These are phyloP conservation scores for Porcisia deanei DNA, from an alignment of 208 protist genomes.

Conservation along the genomic window DNA sequence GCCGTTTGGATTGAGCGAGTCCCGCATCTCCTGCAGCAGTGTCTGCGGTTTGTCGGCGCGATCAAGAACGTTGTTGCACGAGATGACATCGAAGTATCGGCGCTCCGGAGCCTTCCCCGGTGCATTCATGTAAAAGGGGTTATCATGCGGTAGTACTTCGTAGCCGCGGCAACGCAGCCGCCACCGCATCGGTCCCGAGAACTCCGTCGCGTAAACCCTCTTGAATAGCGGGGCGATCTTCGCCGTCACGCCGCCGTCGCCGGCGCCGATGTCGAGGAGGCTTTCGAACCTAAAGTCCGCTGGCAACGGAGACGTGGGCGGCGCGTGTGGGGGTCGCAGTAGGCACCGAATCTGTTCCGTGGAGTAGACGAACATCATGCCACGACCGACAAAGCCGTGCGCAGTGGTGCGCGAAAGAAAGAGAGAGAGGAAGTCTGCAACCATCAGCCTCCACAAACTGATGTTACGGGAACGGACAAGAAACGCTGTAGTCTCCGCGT, in stretches of 20 bases:
- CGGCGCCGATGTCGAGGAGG: constrained; percentile 61
- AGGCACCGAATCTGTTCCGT: constrained; percentile 57
- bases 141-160: constrained; percentile 54
- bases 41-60: constrained; percentile 63
- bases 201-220: constrained; percentile 70
- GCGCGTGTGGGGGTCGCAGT: constrained; percentile 36
- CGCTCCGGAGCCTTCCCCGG: constrained; percentile 9
- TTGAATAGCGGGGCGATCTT: constrained; percentile 57
- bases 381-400: constrained; percentile 65
- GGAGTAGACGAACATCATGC: constrained; percentile 83
- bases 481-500: constrained; percentile 62
- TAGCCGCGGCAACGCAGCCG: constrained; percentile 73
- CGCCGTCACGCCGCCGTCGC: constrained; percentile 81
- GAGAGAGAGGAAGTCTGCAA: constrained; percentile 42
- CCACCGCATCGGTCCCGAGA: constrained; percentile 78
- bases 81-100: constrained; percentile 72
- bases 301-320: constrained; percentile 10
- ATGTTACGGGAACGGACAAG: constrained; percentile 38
- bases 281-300: constrained; percentile 20
- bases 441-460: constrained; percentile 39
- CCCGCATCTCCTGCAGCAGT: constrained; percentile 68
- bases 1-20: constrained; percentile 55
- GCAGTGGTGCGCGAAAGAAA: constrained; percentile 79
- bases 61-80: constrained; percentile 87
- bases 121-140: constrained; percentile 41